These are phyloP conservation scores for Sclerotinia spermophila DNA, from an alignment of 2,329 filamentous ascomycete genomes.

Conservation along the genomic window DNA sequence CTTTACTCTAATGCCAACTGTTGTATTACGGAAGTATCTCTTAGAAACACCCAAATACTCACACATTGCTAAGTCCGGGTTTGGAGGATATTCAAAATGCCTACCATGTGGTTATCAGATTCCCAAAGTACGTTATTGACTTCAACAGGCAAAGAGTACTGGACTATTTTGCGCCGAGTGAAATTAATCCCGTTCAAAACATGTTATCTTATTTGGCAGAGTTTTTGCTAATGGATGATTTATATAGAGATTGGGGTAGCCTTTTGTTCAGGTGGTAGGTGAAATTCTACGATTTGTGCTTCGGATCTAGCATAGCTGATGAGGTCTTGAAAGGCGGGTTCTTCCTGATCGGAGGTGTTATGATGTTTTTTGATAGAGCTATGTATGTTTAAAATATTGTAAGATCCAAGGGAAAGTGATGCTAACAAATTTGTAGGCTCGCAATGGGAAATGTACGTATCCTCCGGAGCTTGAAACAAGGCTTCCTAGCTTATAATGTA, in stretches of 20 bases:
- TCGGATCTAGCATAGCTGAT: constrained; percentile 22
- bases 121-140: constrained; percentile 71
- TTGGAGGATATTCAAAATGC: constrained; percentile 32
- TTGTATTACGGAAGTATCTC: background rate
- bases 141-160: background rate
- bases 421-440: constrained; percentile 53
- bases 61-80: background rate
- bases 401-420: background rate
- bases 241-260: constrained; percentile 84
- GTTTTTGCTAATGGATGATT: constrained; percentile 30
- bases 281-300: constrained; percentile 26
- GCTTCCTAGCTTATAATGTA: constrained; percentile 43
- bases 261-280: constrained; percentile 95
- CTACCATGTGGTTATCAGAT: constrained; percentile 89
- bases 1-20: constrained; percentile 6
- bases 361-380: constrained; percentile 96
- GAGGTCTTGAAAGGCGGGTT: constrained; percentile 65
- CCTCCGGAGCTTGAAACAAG: constrained; percentile 17
- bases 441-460: constrained; percentile 78
- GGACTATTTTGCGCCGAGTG: constrained; percentile 28
- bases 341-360: constrained; percentile 89
- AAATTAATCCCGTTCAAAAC: constrained; percentile 19
- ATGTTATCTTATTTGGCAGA: background rate
- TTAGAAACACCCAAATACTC: background rate
- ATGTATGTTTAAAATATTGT: constrained; percentile 57